Evolutionary conservation across 768 basidiomycete species (phyloP).

Genomic region (Pleurotus djamor): DNA sequence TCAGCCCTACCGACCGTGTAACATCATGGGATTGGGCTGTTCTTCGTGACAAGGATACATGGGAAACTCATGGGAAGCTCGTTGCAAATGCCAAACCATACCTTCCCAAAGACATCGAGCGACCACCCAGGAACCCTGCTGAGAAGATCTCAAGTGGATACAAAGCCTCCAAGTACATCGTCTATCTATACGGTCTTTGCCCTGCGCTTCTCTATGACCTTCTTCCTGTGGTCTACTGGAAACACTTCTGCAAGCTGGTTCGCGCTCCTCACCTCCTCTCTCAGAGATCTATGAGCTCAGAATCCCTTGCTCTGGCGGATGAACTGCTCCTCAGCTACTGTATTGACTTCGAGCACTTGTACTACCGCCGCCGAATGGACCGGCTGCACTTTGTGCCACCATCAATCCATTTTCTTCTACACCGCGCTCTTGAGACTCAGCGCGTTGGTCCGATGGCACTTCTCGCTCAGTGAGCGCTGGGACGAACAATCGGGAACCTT

Average conservation of each 20-base stretch:
- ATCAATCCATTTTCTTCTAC: conserved; percentile 13
- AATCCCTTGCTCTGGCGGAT: conserved; percentile 2
- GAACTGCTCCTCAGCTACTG: conserved; percentile 10
- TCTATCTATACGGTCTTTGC: conserved; percentile 12
- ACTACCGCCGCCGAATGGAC: conserved; percentile 11
- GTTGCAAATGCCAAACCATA: conserved; percentile 20
- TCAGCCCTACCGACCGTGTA: neutral
- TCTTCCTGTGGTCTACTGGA: conserved; percentile 10
- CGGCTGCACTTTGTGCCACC: conserved; percentile 16
- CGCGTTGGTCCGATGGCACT: conserved; percentile 13
- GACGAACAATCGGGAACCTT: conserved; percentile 15
- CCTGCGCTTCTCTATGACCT: conserved; percentile 10
- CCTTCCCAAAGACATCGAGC: conserved; percentile 28
- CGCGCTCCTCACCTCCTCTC: conserved; percentile 5
- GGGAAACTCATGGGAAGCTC: conserved; percentile 22
- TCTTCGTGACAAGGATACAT: conserved; percentile 10
- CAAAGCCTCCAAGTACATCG: conserved; percentile 13
- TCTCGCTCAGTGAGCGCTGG: conserved; percentile 16
- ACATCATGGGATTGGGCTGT: conserved; percentile 21
- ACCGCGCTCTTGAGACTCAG: conserved; percentile 10
- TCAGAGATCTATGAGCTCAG: conserved; percentile 4
- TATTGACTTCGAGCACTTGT: conserved; percentile 15
- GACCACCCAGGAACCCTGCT: conserved; percentile 26
- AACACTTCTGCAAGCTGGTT: conserved; percentile 14
- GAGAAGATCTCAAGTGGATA: conserved; percentile 24